A percentile compares a stretch with the other conserved stretches of the same genome.
Evolutionary conservation across 2,329 filamentous ascomycete species (phyloP).

Genomic region (Diaporthe sp.): DNA sequence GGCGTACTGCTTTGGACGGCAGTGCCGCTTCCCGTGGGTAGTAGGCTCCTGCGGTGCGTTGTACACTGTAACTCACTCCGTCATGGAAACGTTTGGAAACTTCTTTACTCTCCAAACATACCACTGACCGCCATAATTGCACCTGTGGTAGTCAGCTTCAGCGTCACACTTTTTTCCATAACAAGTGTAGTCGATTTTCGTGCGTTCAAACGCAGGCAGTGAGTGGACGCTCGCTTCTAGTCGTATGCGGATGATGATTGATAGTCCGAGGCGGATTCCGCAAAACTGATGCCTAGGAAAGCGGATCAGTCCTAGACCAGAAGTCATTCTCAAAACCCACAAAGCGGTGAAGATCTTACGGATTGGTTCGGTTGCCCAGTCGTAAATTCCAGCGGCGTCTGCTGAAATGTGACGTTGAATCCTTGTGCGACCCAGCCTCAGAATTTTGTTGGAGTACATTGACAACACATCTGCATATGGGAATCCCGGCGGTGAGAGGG

Average conservation of each 20-base stretch:
- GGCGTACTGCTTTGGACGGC: background rate
- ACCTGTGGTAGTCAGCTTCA: background rate
- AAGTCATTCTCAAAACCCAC: accelerated
- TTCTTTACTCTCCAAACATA: too few species aligned
- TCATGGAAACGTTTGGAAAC: background rate
- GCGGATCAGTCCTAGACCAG: background rate
- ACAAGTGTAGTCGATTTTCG: background rate
- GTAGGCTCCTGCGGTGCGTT: background rate
- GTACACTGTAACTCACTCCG: background rate
- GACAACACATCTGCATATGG: too few species aligned
- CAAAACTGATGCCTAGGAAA: background rate
- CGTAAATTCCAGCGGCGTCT: too few species aligned
- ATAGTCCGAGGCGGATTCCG: too few species aligned
- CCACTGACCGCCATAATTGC: background rate
- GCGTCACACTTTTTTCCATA: background rate
- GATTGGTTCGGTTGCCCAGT: too few species aligned
- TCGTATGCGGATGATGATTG: too few species aligned
- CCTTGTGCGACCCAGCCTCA: too few species aligned
- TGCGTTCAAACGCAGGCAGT: background rate
- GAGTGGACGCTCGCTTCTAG: too few species aligned
- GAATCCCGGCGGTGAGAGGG: too few species aligned
- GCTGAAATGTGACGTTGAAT: too few species aligned
- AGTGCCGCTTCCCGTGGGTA: background rate
- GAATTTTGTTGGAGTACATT: too few species aligned
- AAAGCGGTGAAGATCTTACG: too few species aligned